Evolutionary conservation across 805 yeast genomes (phyloP), one percentile per base, ranked within the genome.

Genomic region (Komagataella pseudopastoris): DNA sequence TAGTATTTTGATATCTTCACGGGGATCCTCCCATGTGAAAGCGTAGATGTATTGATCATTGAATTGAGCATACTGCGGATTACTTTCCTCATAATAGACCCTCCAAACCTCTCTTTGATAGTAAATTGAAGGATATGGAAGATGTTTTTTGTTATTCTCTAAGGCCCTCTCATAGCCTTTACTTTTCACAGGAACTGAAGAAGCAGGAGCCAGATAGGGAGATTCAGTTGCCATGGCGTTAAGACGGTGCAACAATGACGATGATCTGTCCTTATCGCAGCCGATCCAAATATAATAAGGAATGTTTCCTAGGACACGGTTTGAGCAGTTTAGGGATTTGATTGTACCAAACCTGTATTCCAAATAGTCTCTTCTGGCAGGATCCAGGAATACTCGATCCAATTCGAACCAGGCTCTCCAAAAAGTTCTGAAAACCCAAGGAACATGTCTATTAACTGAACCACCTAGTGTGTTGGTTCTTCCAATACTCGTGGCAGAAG

Each of bases 361-460:
- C 59, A 87, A 73, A 66, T 85, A 86, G 60, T 83, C 88, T 68
- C 95, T 78, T 69, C 95, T 78, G 6, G 88, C 76, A 36, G 89
- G 80, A 61, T 86, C 95, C 57, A 86, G 73, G 59, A 79, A 83
- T 2, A 86, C 95, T 52, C 82, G 76, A 65, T 86, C 95, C 51
- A 83, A 83, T 65, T 86, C 95, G 64, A 87, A 86, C 95, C 95
- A 87, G 47, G 83, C 70, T 61, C 89, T 76, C 95, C 95, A 86
- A 63, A 86, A 87, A 30, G 87, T 84, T 62, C 95, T 74, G 50
- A 77, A 72, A 52, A 83, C 55, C 95, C 95, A 86, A 23, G 88
- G 83, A 54, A 78, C 81, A 62, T 85, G 85, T 60, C 95, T 74
- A 59, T 79, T 76, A 36, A 75, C 75, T 56, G 81, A 68, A 6